phyloP scores from a whole-genome alignment of 106 monocot genomes.

The Acorus gramineus region DNA sequence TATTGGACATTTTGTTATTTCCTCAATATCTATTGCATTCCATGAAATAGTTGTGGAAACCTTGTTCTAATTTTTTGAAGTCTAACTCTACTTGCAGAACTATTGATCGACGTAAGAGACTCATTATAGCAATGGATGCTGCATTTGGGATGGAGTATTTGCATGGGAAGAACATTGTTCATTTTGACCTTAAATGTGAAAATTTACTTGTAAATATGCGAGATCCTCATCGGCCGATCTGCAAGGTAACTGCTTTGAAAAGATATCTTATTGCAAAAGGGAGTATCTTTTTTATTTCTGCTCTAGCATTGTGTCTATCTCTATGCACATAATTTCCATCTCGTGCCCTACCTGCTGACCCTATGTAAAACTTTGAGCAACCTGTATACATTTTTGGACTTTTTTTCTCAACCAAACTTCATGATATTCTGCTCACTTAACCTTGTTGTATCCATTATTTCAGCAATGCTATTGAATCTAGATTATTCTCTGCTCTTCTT shows the following conservation, averaged over 20 bases:
- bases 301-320: too few species aligned
- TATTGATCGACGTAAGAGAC: constrained; percentile 89
- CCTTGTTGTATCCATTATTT: too few species aligned
- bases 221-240: constrained; percentile 89
- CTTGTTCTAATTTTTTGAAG: too few species aligned
- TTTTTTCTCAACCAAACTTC: too few species aligned
- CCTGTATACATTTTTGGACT: too few species aligned
- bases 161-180: constrained; percentile 91
- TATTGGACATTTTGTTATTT: background rate
- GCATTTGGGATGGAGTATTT: constrained; percentile 98
- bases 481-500: background rate
- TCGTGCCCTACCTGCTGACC: too few species aligned
- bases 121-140: constrained; percentile 91
- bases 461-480: too few species aligned
- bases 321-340: too few species aligned
- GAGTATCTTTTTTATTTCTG: background rate
- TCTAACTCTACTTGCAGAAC: constrained; percentile 36
- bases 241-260: constrained; percentile 47
- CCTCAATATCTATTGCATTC: too few species aligned
- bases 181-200: constrained; percentile 97
- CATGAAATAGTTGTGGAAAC: too few species aligned
- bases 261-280: background rate
- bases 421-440: too few species aligned
- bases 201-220: constrained; percentile 95
- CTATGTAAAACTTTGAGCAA: too few species aligned